Evolutionary conservation across 305 asterid genomes (phyloP), one percentile per base, ranked within the genome.

Genomic region (Euphrasia arctica): DNA sequence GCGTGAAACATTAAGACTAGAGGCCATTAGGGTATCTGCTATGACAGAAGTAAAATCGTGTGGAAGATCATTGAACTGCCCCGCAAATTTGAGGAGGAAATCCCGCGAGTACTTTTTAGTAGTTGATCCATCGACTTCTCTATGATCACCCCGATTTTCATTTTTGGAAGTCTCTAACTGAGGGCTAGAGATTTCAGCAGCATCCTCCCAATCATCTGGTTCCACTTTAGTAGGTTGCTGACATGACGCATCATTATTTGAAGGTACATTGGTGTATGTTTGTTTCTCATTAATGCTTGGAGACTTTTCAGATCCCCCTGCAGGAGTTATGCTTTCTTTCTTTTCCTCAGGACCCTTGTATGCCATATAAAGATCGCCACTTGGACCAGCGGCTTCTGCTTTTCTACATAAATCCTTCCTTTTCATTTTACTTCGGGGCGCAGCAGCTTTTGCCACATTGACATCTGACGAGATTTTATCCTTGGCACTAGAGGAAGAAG

Each of bases 141-240:
- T 54, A 22, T n/a, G n/a, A n/a, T n/a, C n/a, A n/a, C n/a, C n/a
- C n/a, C n/a, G n/a, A n/a, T n/a, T n/a, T n/a, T 18, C 22, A 18
- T 66, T 70, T 27, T 73, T 78, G 3, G 77, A 69, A 72, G 84
- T 70, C 61, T 71, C 86, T 71, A 80, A 65, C 58, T 84, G 83
- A 4, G 90, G 89, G 64, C 74, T 70, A 73, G 93, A 74, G 54
- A 78, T 77, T 71, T 90, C 94, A 58, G 83, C 90, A 52, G 87
- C 95, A 80, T 84, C 96, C 72, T 93, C 98, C 98, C 97, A 90
- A 76, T 93, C 96, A 73, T 92, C 97, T 31, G 88, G 95, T 78
- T 86, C 98, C 25, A 63, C 73, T 76, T 88, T 86, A 75, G 63
- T 70, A 73, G 71, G 72, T 66, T 79, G 80, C 65, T 82, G 79